Evolutionary conservation across 176 grass and related monocot species (phyloP).

Genomic region (Avena sativa): DNA sequence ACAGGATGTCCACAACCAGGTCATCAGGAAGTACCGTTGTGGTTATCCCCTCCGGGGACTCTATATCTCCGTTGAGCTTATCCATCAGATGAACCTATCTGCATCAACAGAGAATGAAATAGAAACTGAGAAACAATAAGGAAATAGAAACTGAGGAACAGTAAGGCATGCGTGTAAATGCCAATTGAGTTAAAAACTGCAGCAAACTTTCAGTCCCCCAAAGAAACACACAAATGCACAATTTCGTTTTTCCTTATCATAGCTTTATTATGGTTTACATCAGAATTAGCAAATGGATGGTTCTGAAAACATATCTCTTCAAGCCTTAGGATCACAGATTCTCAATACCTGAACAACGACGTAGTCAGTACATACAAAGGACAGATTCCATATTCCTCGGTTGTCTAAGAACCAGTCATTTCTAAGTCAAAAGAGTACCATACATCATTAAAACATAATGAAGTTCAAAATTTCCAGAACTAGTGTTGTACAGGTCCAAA

Average conservation of each 20-base stretch:
- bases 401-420: background rate
- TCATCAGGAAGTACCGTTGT: background rate
- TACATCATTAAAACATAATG: background rate
- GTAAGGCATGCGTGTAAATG: background rate
- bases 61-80: background rate
- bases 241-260: too few relatives aligned
- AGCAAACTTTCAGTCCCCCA: background rate
- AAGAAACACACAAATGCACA: too few relatives aligned
- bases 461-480: background rate
- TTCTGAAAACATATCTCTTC: background rate
- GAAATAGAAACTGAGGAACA: too few relatives aligned
- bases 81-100: too few relatives aligned
- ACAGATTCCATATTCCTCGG: background rate
- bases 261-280: background rate
- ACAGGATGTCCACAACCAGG: slow-evolving; percentile 38
- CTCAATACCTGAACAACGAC: background rate
- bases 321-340: background rate
- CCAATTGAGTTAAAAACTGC: background rate
- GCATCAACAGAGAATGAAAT: too few relatives aligned
- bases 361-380: background rate
- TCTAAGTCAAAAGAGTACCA: background rate
- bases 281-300: background rate
- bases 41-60: background rate
- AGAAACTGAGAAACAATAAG: background rate
- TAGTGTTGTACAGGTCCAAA: too few relatives aligned